phyloP scores from a whole-genome alignment of 2,329 filamentous ascomycete genomes.

The Phyllosticta citribraziliensis region DNA sequence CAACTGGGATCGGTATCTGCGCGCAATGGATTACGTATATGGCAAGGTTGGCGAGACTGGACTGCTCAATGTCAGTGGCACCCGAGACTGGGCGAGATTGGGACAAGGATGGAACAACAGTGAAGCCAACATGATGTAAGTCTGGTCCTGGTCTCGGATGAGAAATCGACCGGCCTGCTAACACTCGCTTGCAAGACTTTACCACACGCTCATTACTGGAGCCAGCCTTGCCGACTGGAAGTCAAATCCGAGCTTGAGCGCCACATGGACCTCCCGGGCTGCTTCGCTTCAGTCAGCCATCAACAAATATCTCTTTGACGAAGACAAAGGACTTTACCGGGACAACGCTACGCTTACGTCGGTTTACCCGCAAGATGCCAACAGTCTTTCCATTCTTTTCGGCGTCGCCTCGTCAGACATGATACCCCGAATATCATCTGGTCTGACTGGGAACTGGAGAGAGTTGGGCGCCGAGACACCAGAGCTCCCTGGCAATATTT shows the following conservation, averaged over 20 bases:
- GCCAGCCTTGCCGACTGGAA: constrained; percentile 21
- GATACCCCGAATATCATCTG: constrained; percentile 33
- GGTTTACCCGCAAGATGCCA: constrained; percentile 41
- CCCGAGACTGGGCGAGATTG: constrained; percentile 34
- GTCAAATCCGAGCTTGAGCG: constrained; percentile 14
- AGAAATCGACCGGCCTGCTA: neutral
- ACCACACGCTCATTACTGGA: constrained; percentile 27
- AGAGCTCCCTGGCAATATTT: constrained; percentile 48
- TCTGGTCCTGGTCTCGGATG: neutral
- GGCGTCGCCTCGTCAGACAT: constrained; percentile 38
- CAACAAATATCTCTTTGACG: constrained; percentile 19
- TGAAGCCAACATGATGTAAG: constrained; percentile 40
- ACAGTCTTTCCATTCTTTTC: constrained; percentile 25
- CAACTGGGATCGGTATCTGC: constrained; percentile 36
- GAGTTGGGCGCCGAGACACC: constrained; percentile 46
- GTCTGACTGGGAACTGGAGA: constrained; percentile 44
- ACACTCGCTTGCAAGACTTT: constrained; percentile 27
- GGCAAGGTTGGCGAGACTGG: constrained; percentile 33
- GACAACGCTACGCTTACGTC: constrained; percentile 33
- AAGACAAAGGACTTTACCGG: constrained; percentile 23
- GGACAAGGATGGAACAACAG: constrained; percentile 41
- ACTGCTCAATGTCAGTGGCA: constrained; percentile 36
- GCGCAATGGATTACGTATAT: constrained; percentile 34
- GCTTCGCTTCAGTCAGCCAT: constrained; percentile 17
- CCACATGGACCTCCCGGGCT: constrained; percentile 16